phyloP scores from a whole-genome alignment of 2,329 filamentous ascomycete genomes.

The Hymenoscyphus repandus region DNA sequence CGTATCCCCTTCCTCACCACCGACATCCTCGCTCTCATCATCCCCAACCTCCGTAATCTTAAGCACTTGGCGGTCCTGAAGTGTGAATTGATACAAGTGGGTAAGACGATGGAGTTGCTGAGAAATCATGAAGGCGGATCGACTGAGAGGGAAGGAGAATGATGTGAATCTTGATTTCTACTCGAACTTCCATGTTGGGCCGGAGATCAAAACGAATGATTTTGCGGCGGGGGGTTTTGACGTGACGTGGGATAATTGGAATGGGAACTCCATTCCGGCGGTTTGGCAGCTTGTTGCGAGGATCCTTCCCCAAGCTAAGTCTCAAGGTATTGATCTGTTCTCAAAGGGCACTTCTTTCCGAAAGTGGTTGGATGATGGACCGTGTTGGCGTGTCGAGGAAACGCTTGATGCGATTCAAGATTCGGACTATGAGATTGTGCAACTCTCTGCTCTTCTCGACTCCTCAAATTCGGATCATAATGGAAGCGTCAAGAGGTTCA shows the following conservation, averaged over 20 bases:
- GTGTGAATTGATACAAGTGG: slow-evolving; percentile 26
- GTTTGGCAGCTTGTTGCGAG: slow-evolving; percentile 22
- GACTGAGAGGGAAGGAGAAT: slow-evolving; percentile 15
- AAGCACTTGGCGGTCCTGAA: slow-evolving; percentile 25
- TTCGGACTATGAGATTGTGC: not conserved
- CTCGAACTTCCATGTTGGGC: slow-evolving; percentile 24
- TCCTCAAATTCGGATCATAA: slow-evolving; percentile 7
- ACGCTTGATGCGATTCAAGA: slow-evolving; percentile 16
- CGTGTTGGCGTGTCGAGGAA: slow-evolving; percentile 20
- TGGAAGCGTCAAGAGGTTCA: slow-evolving; percentile 5
- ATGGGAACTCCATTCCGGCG: slow-evolving; percentile 13
- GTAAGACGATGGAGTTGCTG: slow-evolving; percentile 19
- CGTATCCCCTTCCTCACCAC: slow-evolving; percentile 22
- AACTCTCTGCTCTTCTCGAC: slow-evolving; percentile 17
- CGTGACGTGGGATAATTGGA: slow-evolving; percentile 26
- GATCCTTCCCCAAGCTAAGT: slow-evolving; percentile 14
- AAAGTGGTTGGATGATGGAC: slow-evolving; percentile 24
- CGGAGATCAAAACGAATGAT: not conserved
- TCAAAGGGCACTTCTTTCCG: slow-evolving; percentile 16
- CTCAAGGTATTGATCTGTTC: slow-evolving; percentile 20
- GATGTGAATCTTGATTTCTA: slow-evolving; percentile 26
- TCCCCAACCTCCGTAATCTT: slow-evolving; percentile 26
- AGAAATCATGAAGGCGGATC: slow-evolving; percentile 22
- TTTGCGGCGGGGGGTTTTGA: slow-evolving; percentile 18
- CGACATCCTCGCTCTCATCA: slow-evolving; percentile 20